phyloP scores from a whole-genome alignment of 129 eudicot species.

The Erigeron canadensis region DNA sequence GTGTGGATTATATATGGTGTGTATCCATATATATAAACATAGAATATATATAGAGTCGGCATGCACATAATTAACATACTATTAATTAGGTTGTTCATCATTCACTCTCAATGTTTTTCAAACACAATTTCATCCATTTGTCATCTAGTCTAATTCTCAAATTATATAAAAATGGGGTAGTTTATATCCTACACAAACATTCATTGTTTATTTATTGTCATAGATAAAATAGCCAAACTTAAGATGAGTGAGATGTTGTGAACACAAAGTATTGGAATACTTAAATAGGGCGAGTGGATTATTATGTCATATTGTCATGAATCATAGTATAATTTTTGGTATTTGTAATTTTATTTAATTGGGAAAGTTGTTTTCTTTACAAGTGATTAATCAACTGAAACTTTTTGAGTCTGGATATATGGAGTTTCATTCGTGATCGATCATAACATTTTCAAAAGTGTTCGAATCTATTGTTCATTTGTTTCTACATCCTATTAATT shows the following conservation, averaged over 20 bases:
- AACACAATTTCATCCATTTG: conserved; percentile 12
- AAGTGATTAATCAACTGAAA: too few relatives aligned
- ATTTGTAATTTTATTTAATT: too few relatives aligned
- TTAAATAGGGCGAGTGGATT: neutral
- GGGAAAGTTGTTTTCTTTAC: too few relatives aligned
- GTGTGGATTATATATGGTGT: neutral
- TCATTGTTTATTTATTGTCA: neutral
- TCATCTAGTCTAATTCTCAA: conserved; percentile 13
- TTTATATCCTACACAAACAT: neutral
- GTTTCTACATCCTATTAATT: too few relatives aligned
- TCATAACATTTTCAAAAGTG: too few relatives aligned
- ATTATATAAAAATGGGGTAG: neutral
- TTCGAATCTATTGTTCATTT: too few relatives aligned
- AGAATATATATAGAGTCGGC: neutral
- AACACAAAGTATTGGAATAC: neutral
- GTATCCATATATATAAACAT: neutral
- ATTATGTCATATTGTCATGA: neutral
- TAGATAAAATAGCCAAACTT: neutral
- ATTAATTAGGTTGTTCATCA: conserved; percentile 28
- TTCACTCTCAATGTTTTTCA: conserved; percentile 15
- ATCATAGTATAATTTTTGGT: neutral
- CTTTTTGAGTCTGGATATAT: too few relatives aligned
- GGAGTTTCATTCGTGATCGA: too few relatives aligned
- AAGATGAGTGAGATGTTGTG: neutral
- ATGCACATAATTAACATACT: conserved; percentile 9